Conservation (phyloP, 495 filamentous ascomycete species). For the Hypoxylon intermedium region DNA sequence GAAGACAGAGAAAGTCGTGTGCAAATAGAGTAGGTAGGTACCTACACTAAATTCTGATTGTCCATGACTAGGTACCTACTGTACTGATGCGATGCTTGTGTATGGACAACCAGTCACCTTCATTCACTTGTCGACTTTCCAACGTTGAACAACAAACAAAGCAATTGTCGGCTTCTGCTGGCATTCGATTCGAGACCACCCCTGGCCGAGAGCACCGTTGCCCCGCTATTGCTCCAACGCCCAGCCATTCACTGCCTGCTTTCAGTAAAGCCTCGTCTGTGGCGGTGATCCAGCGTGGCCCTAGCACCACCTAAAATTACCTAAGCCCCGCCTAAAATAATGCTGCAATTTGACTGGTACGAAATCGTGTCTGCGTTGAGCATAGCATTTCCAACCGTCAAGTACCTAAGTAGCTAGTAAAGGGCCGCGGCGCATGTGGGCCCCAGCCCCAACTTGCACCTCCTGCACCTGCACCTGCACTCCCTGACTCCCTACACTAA, state of each 20-base stretch:
- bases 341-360: slow-evolving; percentile 33
- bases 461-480: not conserved
- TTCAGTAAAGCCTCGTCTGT: slow-evolving; percentile 27
- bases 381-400: not conserved
- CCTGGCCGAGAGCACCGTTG: slow-evolving; percentile 22
- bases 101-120: no score
- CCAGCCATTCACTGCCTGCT: slow-evolving; percentile 25
- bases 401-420: slow-evolving; percentile 3
- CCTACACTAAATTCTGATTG: no score
- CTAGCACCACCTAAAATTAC: slow-evolving; percentile 36
- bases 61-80: no score
- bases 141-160: slow-evolving; percentile 2
- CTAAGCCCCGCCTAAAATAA: slow-evolving; percentile 24
- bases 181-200: slow-evolving; percentile 32
- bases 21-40: no score
- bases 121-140: not conserved
- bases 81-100: no score
- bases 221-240: slow-evolving; percentile 35
- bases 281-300: slow-evolving; percentile 25
- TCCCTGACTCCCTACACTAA: not conserved
- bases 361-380: not conserved
- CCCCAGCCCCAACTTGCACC: not conserved
- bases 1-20: no score
- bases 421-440: slow-evolving; percentile 16
- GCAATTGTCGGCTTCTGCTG: not conserved